Base-by-base conservation (phyloP, 805 yeast genomes). In the Saccharomycopsis olivae region DNA sequence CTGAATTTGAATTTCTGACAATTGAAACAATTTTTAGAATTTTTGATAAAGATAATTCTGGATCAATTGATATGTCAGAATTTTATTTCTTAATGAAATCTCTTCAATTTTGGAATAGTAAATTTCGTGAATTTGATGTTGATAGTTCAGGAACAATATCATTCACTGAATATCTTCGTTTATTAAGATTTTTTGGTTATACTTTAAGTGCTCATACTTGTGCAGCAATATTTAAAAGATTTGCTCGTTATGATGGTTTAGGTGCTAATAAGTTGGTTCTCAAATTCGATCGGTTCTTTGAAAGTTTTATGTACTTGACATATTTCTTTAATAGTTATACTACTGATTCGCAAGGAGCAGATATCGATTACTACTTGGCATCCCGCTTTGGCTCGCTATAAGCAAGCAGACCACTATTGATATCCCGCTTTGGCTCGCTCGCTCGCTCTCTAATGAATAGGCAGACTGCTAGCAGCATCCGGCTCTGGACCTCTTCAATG, bases 241-340 rank as follows among this genome's bases (percentile, higher is more conserved):
- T 75, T 52, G 66, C 77, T 11, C 23, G 17, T 10, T 21, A 20
- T 25, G 53, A 53, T 20, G 46, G 45, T 30, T 38, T 41, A 9
- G 25, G 20, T 14, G 24, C 15, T 16, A 38, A 18, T 20, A 43
- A 43, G 19, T 52, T 51, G 23, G 63, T 61, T 41, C 54, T 85
- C 58, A 75, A 80, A 45, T 85, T 85, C 55, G 95, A 85, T 55
- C 68, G 75, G 55, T 85, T 85, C 59, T 85, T 85, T 27, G 94
- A 85, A 55, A 68, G 82, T 38, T 67, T 84, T 47, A 79, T 83
- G 14, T 79, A 82, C 66, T 64, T 85, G 39, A 45, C 43, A 16
- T 43, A 39, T 18, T 42, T 45, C 29, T 45, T 29, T 36, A 45
- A 45, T 27, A 33, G 33, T n/a, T 45, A 41, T 21, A 37, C 19